phyloP scores from a whole-genome alignment of 1,284 basidiomycete species.

The Microstroma glucosiphilum region DNA sequence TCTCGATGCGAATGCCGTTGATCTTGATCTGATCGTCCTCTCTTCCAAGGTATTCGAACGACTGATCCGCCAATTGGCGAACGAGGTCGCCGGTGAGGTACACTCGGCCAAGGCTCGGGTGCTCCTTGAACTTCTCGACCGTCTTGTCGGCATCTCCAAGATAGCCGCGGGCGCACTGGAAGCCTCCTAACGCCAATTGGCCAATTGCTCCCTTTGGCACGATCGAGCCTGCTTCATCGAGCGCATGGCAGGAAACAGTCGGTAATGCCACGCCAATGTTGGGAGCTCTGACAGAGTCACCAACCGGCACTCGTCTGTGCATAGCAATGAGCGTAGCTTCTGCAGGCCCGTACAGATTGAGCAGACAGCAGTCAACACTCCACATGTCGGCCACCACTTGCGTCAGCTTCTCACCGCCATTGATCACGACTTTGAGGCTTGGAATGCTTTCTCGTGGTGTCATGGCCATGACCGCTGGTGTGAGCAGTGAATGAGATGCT shows the following conservation, averaged over 20 bases:
- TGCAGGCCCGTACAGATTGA: conserved; percentile 50
- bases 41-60: conserved; percentile 51
- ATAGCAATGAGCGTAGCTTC: conserved; percentile 49
- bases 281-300: conserved; percentile 49
- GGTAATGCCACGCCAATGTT: conserved; percentile 51
- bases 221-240: conserved; percentile 37
- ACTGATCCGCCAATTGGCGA: conserved; percentile 45
- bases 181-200: conserved; percentile 47
- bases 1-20: conserved; percentile 52
- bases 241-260: conserved; percentile 45
- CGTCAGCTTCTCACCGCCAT: conserved; percentile 52
- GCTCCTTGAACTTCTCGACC: conserved; percentile 43
- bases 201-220: conserved; percentile 51
- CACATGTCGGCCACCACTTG: conserved; percentile 51
- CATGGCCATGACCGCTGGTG: conserved; percentile 52
- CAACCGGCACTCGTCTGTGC: conserved; percentile 37
- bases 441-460: conserved; percentile 41
- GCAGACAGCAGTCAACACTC: conserved; percentile 45
- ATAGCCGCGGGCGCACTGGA: conserved; percentile 44
- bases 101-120: conserved; percentile 38
- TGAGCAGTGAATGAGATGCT: conserved; percentile 48
- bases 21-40: conserved; percentile 53
- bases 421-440: conserved; percentile 49
- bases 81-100: conserved; percentile 50
- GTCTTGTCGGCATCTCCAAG: conserved; percentile 46